Conservation (phyloP, 2,329 filamentous ascomycete genomes). For the Cordyceps cateniannulata region DNA sequence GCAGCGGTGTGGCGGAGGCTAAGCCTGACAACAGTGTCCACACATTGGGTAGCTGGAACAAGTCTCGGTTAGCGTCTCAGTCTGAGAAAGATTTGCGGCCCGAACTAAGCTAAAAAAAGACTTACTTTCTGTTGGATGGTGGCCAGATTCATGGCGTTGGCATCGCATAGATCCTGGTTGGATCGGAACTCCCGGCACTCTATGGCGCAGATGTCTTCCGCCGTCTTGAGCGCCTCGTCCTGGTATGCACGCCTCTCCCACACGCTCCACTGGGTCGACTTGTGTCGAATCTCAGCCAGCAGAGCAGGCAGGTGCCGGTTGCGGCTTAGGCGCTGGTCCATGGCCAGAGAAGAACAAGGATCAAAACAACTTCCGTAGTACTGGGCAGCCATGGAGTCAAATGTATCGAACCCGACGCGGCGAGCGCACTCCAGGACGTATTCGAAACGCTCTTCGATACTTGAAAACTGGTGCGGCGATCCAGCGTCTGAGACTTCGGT, state of each 20-base stretch:
- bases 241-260: conserved; percentile 22
- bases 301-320: conserved; percentile 15
- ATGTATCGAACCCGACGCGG: conserved; percentile 13
- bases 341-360: conserved; percentile 13
- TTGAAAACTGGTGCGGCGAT: not conserved
- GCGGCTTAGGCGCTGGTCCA: conserved; percentile 16
- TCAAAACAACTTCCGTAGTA: conserved; percentile 16
- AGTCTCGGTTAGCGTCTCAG: conserved; percentile 10
- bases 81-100: not conserved
- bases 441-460: conserved; percentile 15
- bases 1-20: conserved; percentile 11
- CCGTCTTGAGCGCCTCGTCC: conserved; percentile 22
- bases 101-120: not conserved
- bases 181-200: conserved; percentile 13
- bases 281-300: conserved; percentile 11
- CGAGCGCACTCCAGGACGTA: conserved; percentile 14
- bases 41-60: conserved; percentile 12
- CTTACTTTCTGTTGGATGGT: conserved; percentile 13
- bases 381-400: conserved; percentile 14
- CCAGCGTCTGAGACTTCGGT: conserved; percentile 10
- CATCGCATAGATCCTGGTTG: not conserved
- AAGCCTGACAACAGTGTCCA: conserved; percentile 13
- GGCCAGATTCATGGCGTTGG: conserved; percentile 3
- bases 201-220: conserved; percentile 14
- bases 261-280: conserved; percentile 16